These are phyloP conservation scores for Aspergillus glaucus DNA, from an alignment of 2,329 filamentous ascomycete species.

Conservation along the genomic window DNA sequence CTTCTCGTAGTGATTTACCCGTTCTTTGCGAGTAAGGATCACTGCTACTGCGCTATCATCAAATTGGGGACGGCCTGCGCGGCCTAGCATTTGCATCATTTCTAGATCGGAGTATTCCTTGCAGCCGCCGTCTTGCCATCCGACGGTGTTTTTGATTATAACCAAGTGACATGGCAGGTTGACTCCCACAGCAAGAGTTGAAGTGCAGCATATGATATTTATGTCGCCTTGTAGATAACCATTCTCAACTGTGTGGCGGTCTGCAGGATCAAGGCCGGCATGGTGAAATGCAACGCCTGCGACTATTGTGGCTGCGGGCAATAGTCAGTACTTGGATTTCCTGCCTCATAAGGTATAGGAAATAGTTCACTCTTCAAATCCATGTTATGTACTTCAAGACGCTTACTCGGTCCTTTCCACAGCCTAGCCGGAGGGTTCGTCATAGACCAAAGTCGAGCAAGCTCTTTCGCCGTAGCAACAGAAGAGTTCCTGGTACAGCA, in stretches of 20 bases:
- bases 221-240: conserved; percentile 66
- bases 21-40: conserved; percentile 67
- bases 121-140: conserved; percentile 54
- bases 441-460: conserved; percentile 60
- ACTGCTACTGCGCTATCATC: conserved; percentile 69
- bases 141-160: conserved; percentile 71
- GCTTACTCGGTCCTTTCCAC: conserved; percentile 56
- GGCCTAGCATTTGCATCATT: conserved; percentile 84
- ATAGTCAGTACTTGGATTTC: conserved; percentile 5
- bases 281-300: conserved; percentile 76
- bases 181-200: conserved; percentile 74
- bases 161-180: conserved; percentile 80
- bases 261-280: conserved; percentile 61
- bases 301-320: conserved; percentile 35
- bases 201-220: conserved; percentile 78
- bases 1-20: conserved; percentile 60
- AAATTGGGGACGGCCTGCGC: conserved; percentile 77
- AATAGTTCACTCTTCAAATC: conserved; percentile 51
- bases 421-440: conserved; percentile 47
- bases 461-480: conserved; percentile 58
- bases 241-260: conserved; percentile 61
- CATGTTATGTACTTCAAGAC: conserved; percentile 49
- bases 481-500: conserved; percentile 71
- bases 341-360: not conserved
- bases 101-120: conserved; percentile 76